Conservation (phyloP, 192 early-diverging fungal species). For the Mortierella hygrophila region DNA sequence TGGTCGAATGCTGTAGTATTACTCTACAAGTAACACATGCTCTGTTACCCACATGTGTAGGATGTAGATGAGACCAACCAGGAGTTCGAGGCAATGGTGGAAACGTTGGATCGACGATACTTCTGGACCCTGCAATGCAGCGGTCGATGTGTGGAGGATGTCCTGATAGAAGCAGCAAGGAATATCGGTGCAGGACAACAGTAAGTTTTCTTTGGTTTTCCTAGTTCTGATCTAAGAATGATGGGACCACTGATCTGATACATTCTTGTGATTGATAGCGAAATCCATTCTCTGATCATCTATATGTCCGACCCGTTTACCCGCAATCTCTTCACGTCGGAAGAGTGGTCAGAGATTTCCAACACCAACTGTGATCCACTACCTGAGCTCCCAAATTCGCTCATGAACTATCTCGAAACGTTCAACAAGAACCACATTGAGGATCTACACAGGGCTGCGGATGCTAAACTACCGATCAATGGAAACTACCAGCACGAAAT, state of each 20-base stretch:
- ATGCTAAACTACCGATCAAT: constrained; percentile 7
- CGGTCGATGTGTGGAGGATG: constrained; percentile 11
- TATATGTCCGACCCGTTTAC: constrained; percentile 8
- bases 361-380: constrained; percentile 1
- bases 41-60: too few species aligned
- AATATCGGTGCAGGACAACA: background rate
- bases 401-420: constrained; percentile 8
- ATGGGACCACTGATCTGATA: background rate
- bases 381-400: background rate
- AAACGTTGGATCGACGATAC: constrained; percentile 11
- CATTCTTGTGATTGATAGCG: constrained; percentile 12
- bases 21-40: too few species aligned
- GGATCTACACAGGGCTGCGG: background rate
- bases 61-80: too few species aligned
- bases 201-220: background rate
- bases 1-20: too few species aligned
- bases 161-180: constrained; percentile 1
- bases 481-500: background rate
- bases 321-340: background rate
- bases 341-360: constrained; percentile 12
- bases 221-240: background rate
- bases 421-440: constrained; percentile 15
- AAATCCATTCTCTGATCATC: constrained; percentile 18
- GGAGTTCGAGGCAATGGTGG: constrained; percentile 17
- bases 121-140: constrained; percentile 12